Percentiles rank a stretch among this genome's conserved stretches.
Evolutionary conservation across 352 stramenopile genomes (phyloP).

Genomic region (Peronosclerospora sorghi): DNA sequence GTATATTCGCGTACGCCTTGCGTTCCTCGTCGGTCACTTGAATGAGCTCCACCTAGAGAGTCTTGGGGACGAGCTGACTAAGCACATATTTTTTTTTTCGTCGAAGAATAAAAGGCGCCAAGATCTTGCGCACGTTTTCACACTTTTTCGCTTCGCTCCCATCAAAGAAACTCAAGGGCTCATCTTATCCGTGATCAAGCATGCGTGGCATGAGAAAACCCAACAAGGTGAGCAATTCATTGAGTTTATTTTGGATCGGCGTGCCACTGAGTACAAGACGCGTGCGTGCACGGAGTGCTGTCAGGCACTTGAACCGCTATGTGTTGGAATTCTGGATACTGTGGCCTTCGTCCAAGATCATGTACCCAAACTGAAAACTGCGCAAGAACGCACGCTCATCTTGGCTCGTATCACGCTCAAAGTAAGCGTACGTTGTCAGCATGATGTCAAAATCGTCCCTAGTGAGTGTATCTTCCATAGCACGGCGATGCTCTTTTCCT

Average conservation of each 20-base stretch:
- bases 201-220: conserved; percentile 89
- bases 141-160: conserved; percentile 71
- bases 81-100: conserved; percentile 94
- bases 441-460: conserved; percentile 70
- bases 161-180: conserved; percentile 73
- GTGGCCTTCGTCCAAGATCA: conserved; percentile 90
- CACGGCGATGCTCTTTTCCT: conserved; percentile 43
- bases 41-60: conserved; percentile 72
- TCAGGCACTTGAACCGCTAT: conserved; percentile 83
- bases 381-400: conserved; percentile 76
- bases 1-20: conserved; percentile 78
- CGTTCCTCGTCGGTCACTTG: conserved; percentile 61
- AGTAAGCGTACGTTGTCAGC: conserved; percentile 88
- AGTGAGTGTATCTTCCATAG: conserved; percentile 42
- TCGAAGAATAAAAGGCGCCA: conserved; percentile 95
- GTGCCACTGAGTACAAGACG: conserved; percentile 80
- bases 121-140: conserved; percentile 84
- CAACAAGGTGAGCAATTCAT: conserved; percentile 81
- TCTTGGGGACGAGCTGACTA: conserved; percentile 85
- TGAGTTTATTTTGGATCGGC: conserved; percentile 86
- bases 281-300: conserved; percentile 56
- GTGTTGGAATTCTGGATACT: conserved; percentile 89
- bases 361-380: conserved; percentile 81
- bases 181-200: conserved; percentile 76
- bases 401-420: conserved; percentile 78